These are phyloP conservation scores for Gliomastix tumulicola DNA, from an alignment of 2,329 filamentous ascomycete species.

Conservation along the genomic window DNA sequence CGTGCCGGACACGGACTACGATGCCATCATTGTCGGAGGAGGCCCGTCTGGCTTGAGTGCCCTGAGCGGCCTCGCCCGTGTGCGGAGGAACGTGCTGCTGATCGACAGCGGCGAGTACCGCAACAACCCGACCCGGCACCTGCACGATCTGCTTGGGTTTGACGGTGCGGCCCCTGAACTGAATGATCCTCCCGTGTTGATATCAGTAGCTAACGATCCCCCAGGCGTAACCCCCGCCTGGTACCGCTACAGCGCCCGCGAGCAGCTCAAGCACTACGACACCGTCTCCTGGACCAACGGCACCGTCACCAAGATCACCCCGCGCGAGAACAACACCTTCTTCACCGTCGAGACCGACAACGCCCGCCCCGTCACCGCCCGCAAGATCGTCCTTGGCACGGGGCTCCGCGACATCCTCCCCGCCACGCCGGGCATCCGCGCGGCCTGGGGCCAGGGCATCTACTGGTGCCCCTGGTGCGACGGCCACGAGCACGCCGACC, in stretches of 20 bases:
- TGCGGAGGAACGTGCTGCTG: slow-evolving; percentile 45
- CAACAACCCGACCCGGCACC: slow-evolving; percentile 47
- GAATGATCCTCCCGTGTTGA: slow-evolving; percentile 27
- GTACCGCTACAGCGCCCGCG: slow-evolving; percentile 45
- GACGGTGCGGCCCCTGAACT: slow-evolving; percentile 37
- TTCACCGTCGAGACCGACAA: slow-evolving; percentile 31
- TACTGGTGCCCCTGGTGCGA: slow-evolving; percentile 63
- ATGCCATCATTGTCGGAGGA: slow-evolving; percentile 51
- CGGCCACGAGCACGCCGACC: slow-evolving; percentile 53
- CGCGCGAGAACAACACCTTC: slow-evolving; percentile 25
- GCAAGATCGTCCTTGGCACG: slow-evolving; percentile 51
- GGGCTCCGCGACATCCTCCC: slow-evolving; percentile 50
- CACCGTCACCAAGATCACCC: slow-evolving; percentile 37
- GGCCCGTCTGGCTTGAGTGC: slow-evolving; percentile 48
- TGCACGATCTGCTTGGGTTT: slow-evolving; percentile 55
- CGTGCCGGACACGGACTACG: slow-evolving; percentile 26
- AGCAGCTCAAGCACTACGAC: slow-evolving; percentile 43
- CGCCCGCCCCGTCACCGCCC: slow-evolving; percentile 30
- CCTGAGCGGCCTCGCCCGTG: slow-evolving; percentile 50
- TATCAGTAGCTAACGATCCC: slow-evolving; percentile 3
- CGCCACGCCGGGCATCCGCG: slow-evolving; percentile 41
- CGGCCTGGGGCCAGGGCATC: slow-evolving; percentile 52
- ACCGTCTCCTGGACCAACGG: slow-evolving; percentile 43
- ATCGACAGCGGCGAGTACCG: slow-evolving; percentile 54
- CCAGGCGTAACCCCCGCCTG: slow-evolving; percentile 46